Base-by-base conservation (phyloP, 2,329 filamentous ascomycete genomes). In the Boeremia lycopersici region DNA sequence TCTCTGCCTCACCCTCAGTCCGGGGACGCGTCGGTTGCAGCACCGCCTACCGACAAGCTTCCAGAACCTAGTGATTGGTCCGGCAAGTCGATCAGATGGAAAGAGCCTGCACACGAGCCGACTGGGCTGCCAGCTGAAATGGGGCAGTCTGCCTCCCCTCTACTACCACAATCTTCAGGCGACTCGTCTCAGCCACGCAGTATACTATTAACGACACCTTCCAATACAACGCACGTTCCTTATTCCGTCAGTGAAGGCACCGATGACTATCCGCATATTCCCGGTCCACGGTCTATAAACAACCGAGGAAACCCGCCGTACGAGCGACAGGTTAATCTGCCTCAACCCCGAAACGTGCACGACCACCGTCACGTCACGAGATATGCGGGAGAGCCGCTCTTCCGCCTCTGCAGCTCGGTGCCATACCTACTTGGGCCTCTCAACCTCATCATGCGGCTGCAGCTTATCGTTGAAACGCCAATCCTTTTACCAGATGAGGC, bases 371-470 rank as follows among this genome's bases (percentile, higher is more conserved):
- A 36, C 13, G 7, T 49, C 10, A 40, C 46, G 2, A 28, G 7
- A 31, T 49, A 55, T 28, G 52, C 52, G n/a, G 52, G 52, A 31
- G 40, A 45, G 2, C 29, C 40, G 6, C 46, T 55, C 30, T 55
- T 43, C 30, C 34, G 25, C 4, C 45, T 55, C n/a, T 35, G 52
- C 15, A 17, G n/a, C 12, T 31, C 52, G 12, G 36, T 44, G 7
- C 52, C 52, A 1, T 55, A 55, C 35, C 15, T 55, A 10, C 52
- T 55, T 11, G 52, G 47, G 26, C 41, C 52, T 8, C 35, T 15
- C 8, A 30, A 28, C 6, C 19, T 49, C 5, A 19, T 45, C 11
- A 29, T 12, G 19, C 52, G 46, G 19, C 34, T 55, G 6, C 52
- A 55, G 8, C 34, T 55, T 13, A 30, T 55, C n/a, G 36, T 49